Percentiles rank a stretch among this genome's conserved stretches.
Conservation (phyloP, 768 basidiomycete genomes). For the Mycena amicta region DNA sequence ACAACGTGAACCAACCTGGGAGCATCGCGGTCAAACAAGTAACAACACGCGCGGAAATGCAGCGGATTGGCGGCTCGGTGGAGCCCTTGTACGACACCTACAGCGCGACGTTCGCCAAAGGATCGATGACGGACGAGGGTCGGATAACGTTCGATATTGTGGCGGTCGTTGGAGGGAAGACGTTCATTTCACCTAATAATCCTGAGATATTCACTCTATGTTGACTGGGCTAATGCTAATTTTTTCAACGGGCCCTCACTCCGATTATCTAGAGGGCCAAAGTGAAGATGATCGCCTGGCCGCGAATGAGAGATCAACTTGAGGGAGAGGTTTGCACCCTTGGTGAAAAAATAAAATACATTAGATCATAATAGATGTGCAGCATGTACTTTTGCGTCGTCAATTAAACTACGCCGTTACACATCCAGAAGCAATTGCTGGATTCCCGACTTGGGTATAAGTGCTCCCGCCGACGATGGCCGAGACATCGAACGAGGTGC, state of each 20-base stretch:
- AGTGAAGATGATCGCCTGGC: no score
- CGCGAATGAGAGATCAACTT: no score
- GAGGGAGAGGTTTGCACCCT: no score
- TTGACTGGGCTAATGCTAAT: no score
- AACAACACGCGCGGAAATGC: neutral
- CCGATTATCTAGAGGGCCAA: no score
- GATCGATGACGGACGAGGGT: neutral
- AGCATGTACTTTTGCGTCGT: no score
- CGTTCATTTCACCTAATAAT: neutral
- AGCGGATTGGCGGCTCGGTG: neutral
- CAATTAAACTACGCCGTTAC: neutral
- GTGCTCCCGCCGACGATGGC: neutral
- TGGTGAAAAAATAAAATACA: no score
- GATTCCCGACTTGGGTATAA: slow-evolving; percentile 5
- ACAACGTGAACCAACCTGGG: neutral
- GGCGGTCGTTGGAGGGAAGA: neutral
- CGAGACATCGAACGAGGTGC: slow-evolving; percentile 7
- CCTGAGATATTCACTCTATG: neutral
- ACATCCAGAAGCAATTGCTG: neutral
- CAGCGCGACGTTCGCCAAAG: neutral
- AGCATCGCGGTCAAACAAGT: neutral
- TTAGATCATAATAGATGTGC: no score
- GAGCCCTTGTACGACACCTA: neutral
- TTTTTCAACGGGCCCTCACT: no score
- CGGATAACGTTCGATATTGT: neutral